Percentiles rank a stretch among this genome's conserved stretches.
Evolutionary conservation across 352 stramenopile species (phyloP).

Genomic region (Elongisporangium anandrum): DNA sequence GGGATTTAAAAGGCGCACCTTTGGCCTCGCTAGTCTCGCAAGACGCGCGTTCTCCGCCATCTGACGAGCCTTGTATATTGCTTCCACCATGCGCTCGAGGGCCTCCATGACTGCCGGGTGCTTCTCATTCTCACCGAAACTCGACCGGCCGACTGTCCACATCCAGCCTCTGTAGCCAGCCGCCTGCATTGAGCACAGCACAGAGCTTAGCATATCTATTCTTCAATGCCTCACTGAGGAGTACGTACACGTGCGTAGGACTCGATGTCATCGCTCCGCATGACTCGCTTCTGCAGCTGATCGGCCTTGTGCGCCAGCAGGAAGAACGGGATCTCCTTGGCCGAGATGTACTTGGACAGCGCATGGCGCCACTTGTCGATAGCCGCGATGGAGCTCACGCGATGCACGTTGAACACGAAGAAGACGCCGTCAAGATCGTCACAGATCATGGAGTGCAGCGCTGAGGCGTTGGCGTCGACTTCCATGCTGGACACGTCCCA

Average conservation of each 20-base stretch:
- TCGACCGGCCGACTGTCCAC: slow-evolving; percentile 75
- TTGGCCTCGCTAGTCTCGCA: slow-evolving; percentile 16
- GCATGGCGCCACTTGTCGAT: slow-evolving; percentile 81
- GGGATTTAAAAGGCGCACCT: slow-evolving; percentile 10
- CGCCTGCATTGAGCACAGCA: slow-evolving; percentile 16
- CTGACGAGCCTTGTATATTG: slow-evolving; percentile 37
- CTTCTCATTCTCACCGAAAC: slow-evolving; percentile 82
- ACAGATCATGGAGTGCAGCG: slow-evolving; percentile 67
- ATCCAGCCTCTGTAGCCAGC: slow-evolving; percentile 79
- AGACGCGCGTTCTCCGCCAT: slow-evolving; percentile 25
- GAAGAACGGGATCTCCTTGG: slow-evolving; percentile 75
- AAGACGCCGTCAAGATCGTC: slow-evolving; percentile 82
- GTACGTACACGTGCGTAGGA: slow-evolving; percentile 52
- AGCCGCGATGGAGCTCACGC: slow-evolving; percentile 80
- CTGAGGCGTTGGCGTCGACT: slow-evolving; percentile 51
- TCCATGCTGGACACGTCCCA: slow-evolving; percentile 81
- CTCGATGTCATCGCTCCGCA: slow-evolving; percentile 83
- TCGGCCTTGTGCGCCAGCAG: slow-evolving; percentile 82
- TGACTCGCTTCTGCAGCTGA: slow-evolving; percentile 79
- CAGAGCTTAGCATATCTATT: slow-evolving; percentile 1
- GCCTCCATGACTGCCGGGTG: slow-evolving; percentile 67
- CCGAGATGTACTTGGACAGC: slow-evolving; percentile 67
- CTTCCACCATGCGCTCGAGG: slow-evolving; percentile 72
- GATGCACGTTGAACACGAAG: slow-evolving; percentile 87
- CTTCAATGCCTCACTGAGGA: not conserved